phyloP scores from a whole-genome alignment of 2,329 filamentous ascomycete genomes.

The Phialemoniopsis sp. region DNA sequence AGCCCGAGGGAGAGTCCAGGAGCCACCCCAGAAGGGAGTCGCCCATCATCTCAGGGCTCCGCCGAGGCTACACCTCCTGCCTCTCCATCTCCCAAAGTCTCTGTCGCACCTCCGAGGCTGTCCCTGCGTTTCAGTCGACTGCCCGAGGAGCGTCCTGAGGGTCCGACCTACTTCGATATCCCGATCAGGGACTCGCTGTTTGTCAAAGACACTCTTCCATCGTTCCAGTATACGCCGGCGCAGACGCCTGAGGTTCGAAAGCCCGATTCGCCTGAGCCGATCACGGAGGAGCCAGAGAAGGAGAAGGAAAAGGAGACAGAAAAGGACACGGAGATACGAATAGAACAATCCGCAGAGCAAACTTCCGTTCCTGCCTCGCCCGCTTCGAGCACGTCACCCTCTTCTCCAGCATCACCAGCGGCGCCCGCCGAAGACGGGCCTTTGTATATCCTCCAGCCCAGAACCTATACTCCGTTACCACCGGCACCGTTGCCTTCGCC shows the following conservation, averaged over 20 bases:
- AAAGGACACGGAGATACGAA: constrained; percentile 12
- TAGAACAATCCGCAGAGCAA: too few species aligned
- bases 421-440: constrained; percentile 26
- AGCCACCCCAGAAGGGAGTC: constrained; percentile 3
- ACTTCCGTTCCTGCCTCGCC: too few species aligned
- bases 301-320: constrained; percentile 4
- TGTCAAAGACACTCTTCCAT: constrained; percentile 17
- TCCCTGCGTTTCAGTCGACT: constrained; percentile 17
- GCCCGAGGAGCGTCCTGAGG: constrained; percentile 8
- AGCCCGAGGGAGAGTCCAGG: constrained; percentile 5
- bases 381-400: not conserved
- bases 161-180: constrained; percentile 12
- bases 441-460: constrained; percentile 51
- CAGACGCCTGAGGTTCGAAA: constrained; percentile 7
- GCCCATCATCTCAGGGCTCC: constrained; percentile 1
- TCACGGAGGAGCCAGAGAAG: constrained; percentile 7
- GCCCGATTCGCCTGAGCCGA: constrained; percentile 1
- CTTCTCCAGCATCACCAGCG: not conserved
- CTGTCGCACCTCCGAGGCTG: constrained; percentile 16
- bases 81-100: constrained; percentile 9
- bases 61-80: constrained; percentile 8
- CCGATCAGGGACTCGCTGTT: constrained; percentile 12
- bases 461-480: constrained; percentile 51
- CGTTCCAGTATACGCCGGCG: constrained; percentile 19
- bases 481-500: constrained; percentile 45